Base-by-base conservation (phyloP, 805 yeast genomes). In the Candida krabiensis region DNA sequence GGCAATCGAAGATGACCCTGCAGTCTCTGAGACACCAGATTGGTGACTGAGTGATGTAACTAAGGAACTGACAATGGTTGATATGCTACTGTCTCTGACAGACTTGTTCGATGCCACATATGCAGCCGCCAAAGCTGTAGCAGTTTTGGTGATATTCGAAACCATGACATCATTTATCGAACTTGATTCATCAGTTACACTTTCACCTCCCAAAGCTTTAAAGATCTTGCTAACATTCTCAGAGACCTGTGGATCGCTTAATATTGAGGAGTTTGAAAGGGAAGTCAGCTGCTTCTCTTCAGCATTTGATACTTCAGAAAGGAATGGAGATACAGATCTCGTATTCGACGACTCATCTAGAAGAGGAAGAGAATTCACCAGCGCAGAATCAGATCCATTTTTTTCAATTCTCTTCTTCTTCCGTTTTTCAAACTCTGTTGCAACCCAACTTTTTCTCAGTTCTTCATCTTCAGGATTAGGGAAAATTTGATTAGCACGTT, bases 361-460 rank as follows among this genome's bases (percentile, higher is more conserved):
- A 12, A n/a, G 13, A 26, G 7, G n/a, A 15, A 6, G 29, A 9
- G 13, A 22, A 24, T 16, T 29, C 43, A 19, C 30, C 39, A 18
- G 41, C 15, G 31, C 31, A 9, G 40, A 35, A 16, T 47, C 45
- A n/a, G 41, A 30, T 11, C 39, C 44, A 40, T 42, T 40, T 65
- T 71, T 53, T 75, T 71, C 35, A 70, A 66, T 27, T 37, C 95
- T 64, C 53, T 77, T 79, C 40, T 73, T 74, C 49, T 79, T 77
- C 19, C 96, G 70, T 45, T 71, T 75, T 33, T 70, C 75, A 55
- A 85, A 87, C 57, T 88, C 96, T 3, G 69, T 67, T 25, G 80
- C 83, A 24, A 86, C 72, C 97, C 97, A 91, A 28, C 71, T 66
- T 28, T 61, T 58, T 37, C 69, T 70, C 45, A 77, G 75, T 30